phyloP scores from a whole-genome alignment of 2,329 filamentous ascomycete species.

The Colletotrichum sp. region DNA sequence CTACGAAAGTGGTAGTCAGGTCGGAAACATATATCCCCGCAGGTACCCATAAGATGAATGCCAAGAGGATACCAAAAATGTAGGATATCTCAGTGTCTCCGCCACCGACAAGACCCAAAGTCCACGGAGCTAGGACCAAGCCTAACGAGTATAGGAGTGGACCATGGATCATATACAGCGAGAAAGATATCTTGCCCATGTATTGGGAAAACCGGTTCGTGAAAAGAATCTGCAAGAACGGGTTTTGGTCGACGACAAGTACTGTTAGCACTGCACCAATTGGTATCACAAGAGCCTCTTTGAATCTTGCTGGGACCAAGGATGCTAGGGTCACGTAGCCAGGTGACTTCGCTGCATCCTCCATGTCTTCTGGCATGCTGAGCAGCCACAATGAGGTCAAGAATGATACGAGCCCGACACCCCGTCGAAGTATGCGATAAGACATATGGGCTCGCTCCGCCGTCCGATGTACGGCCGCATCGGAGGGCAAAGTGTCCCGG shows the following conservation, averaged over 20 bases:
- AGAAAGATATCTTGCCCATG: conserved; percentile 42
- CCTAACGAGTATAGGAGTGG: conserved; percentile 4
- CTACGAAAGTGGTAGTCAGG: neutral
- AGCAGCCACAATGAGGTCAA: neutral
- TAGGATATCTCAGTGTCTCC: neutral
- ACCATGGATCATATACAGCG: conserved; percentile 41
- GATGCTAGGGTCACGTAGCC: neutral
- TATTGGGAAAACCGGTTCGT: conserved; percentile 37
- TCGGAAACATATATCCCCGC: neutral
- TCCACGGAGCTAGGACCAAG: neutral
- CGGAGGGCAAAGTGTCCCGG: neutral
- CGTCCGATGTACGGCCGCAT: neutral
- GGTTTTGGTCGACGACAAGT: neutral
- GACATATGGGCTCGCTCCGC: neutral
- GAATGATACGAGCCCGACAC: neutral
- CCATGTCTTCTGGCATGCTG: neutral
- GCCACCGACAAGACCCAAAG: neutral
- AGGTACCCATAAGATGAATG: neutral
- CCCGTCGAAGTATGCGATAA: neutral
- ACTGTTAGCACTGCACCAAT: neutral
- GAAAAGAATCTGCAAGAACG: conserved; percentile 23
- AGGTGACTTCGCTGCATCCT: neutral
- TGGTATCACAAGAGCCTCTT: neutral
- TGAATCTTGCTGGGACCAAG: neutral
- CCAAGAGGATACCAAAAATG: neutral